Evolutionary conservation across 305 asterid genomes (phyloP).

Genomic region (Petunia hybrid): DNA sequence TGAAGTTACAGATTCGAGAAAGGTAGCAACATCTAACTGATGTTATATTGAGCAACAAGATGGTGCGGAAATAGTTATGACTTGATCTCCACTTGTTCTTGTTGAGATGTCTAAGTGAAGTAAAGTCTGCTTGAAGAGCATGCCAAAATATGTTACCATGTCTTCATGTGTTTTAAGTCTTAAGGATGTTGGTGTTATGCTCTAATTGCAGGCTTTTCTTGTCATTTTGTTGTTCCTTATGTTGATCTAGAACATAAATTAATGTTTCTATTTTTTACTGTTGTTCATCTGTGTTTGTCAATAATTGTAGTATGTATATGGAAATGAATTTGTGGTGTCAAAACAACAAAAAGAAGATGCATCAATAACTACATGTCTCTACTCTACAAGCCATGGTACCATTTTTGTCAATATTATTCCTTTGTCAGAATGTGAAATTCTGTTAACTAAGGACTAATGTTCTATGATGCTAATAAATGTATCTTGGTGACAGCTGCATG

Average conservation of each 20-base stretch:
- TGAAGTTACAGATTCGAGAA: neutral
- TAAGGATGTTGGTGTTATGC: conserved; percentile 46
- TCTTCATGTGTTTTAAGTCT: conserved; percentile 38
- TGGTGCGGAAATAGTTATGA: neutral
- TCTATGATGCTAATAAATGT: neutral
- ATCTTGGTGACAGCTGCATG: conserved; percentile 16
- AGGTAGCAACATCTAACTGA: neutral
- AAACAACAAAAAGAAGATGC: neutral
- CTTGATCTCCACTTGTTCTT: conserved; percentile 26
- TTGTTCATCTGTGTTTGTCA: neutral
- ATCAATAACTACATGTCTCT: conserved; percentile 2
- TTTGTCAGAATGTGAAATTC: neutral
- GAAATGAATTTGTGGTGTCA: neutral
- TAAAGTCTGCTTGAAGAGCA: conserved; percentile 44
- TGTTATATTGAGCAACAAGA: neutral
- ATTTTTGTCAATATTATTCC: conserved; percentile 18
- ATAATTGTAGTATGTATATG: neutral
- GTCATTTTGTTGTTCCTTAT: conserved; percentile 41
- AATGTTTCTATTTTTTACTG: conserved; percentile 22
- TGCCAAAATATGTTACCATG: conserved; percentile 28
- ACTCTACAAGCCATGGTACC: neutral
- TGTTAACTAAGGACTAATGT: neutral
- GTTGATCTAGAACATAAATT: conserved; percentile 34
- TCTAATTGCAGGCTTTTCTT: conserved; percentile 43
- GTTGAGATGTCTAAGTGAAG: conserved; percentile 32